Evolutionary conservation across 139 green algal genomes (phyloP).

Genomic region (Auxenochlorella protothecoides): DNA sequence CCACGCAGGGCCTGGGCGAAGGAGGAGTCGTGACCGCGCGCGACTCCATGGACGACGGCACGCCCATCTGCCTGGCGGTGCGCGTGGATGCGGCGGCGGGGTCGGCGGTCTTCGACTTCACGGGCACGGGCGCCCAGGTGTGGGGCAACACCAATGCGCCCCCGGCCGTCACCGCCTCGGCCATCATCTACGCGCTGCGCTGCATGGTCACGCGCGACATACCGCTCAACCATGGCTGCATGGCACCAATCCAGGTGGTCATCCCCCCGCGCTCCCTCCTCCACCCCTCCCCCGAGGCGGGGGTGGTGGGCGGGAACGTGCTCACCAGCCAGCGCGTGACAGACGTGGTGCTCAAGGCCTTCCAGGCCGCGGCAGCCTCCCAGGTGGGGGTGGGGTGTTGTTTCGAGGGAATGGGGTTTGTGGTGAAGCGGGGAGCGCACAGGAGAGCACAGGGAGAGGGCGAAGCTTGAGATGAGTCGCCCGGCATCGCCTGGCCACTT

Average conservation of each 20-base stretch:
- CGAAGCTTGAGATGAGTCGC: too few species aligned
- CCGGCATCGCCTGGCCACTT: too few species aligned
- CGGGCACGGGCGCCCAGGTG: slow-evolving; percentile 68
- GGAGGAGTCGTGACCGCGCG: slow-evolving; percentile 55
- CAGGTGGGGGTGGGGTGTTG: slow-evolving; percentile 33
- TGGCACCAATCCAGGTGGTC: slow-evolving; percentile 59
- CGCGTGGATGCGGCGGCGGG: slow-evolving; percentile 71
- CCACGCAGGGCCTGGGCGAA: slow-evolving; percentile 52
- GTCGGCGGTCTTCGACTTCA: slow-evolving; percentile 82
- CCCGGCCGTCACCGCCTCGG: slow-evolving; percentile 76
- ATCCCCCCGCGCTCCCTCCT: slow-evolving; percentile 50
- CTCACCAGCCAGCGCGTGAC: slow-evolving; percentile 95
- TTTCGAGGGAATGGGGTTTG: too few species aligned
- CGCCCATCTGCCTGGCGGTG: slow-evolving; percentile 64
- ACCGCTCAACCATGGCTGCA: slow-evolving; percentile 84
- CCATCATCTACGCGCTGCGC: slow-evolving; percentile 89
- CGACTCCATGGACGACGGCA: slow-evolving; percentile 94
- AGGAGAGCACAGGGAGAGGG: too few species aligned
- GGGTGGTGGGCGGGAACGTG: slow-evolving; percentile 95
- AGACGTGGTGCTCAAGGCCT: slow-evolving; percentile 89
- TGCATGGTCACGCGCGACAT: slow-evolving; percentile 86
- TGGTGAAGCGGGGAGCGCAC: too few species aligned
- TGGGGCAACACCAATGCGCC: slow-evolving; percentile 93
- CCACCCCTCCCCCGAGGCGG: slow-evolving; percentile 39
- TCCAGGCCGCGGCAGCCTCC: slow-evolving; percentile 71